Evolutionary conservation across 495 filamentous ascomycete species (phyloP).

Genomic region (Penicillium herquei): DNA sequence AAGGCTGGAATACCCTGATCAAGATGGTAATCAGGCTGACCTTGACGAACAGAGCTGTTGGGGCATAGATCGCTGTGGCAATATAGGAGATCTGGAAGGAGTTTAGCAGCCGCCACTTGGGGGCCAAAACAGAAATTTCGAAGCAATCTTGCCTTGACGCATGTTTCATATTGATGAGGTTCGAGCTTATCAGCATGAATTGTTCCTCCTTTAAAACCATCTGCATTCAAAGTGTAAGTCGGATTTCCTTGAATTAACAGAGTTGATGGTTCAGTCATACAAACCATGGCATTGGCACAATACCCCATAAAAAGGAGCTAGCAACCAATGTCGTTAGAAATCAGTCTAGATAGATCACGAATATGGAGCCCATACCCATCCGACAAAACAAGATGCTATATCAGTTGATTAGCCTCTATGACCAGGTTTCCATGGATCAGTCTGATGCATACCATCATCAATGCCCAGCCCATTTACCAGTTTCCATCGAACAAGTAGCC

Average conservation of each 20-base stretch:
- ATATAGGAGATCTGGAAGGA: conserved; percentile 14
- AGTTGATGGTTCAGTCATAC: neutral
- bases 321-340: neutral
- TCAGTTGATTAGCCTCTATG: neutral
- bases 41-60: conserved; percentile 33
- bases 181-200: neutral
- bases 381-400: conserved; percentile 1
- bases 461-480: conserved; percentile 4
- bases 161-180: neutral
- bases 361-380: conserved; percentile 1
- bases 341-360: neutral
- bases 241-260: neutral
- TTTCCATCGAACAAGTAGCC: conserved; percentile 11
- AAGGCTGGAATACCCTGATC: conserved; percentile 29
- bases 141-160: neutral
- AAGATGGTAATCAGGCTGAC: conserved; percentile 29
- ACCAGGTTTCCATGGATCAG: neutral
- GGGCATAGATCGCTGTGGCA: conserved; percentile 28
- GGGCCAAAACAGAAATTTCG: neutral
- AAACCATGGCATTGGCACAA: neutral
- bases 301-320: conserved; percentile 2
- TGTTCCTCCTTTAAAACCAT: neutral
- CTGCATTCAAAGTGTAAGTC: neutral
- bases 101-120: neutral
- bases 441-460: conserved; percentile 13